Evolutionary conservation across 2,329 filamentous ascomycete genomes (phyloP).

Genomic region (Fusarium nurragi): DNA sequence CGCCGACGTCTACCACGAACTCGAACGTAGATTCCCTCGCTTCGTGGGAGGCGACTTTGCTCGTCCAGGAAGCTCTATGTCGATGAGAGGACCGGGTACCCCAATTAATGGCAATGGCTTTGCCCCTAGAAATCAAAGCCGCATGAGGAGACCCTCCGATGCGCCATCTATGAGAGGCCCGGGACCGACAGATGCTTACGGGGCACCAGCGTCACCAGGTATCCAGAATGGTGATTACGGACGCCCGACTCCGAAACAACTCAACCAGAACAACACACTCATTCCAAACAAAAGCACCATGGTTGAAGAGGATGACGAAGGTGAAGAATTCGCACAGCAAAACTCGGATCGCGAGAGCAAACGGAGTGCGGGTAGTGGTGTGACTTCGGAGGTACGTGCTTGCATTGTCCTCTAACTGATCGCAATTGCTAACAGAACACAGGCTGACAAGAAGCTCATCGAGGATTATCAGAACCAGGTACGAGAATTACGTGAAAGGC

Average conservation of each 20-base stretch:
- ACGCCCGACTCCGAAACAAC: conserved; percentile 84
- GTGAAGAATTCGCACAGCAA: conserved; percentile 64
- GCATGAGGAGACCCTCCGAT: conserved; percentile 67
- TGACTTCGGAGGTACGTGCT: conserved; percentile 53
- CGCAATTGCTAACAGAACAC: conserved; percentile 26
- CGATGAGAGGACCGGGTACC: conserved; percentile 69
- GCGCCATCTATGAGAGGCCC: conserved; percentile 67
- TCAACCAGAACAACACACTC: conserved; percentile 90
- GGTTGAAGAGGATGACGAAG: conserved; percentile 92
- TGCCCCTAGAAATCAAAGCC: conserved; percentile 61
- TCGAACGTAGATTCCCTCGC: conserved; percentile 87
- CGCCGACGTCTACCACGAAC: conserved; percentile 94
- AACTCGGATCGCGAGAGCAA: conserved; percentile 46
- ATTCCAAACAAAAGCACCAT: conserved; percentile 98
- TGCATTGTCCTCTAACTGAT: neutral
- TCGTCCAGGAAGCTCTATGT: conserved; percentile 74
- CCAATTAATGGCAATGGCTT: conserved; percentile 62
- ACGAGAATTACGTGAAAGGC: conserved; percentile 75
- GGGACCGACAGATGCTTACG: conserved; percentile 56
- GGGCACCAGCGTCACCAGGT: conserved; percentile 68
- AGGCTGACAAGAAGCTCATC: conserved; percentile 76
- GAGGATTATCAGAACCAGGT: conserved; percentile 85
- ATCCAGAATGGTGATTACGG: conserved; percentile 72
- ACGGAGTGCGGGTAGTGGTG: conserved; percentile 44
- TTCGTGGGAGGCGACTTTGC: conserved; percentile 77